Base-by-base conservation (phyloP, 768 basidiomycete species). In the Cyclocybe aegerita region DNA sequence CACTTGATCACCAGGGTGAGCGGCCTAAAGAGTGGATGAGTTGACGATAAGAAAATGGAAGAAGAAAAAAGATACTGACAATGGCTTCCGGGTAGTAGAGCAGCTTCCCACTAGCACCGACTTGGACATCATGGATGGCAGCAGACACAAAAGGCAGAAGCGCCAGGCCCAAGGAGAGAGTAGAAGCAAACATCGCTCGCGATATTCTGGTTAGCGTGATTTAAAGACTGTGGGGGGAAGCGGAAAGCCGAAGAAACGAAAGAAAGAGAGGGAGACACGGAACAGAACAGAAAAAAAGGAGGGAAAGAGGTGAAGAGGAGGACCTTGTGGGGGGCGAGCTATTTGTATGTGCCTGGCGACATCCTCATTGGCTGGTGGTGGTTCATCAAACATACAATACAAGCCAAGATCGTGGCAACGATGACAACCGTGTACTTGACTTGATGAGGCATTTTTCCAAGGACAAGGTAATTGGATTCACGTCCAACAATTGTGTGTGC, bases 1-100 rank as follows among this genome's bases (percentile, higher is more conserved):
- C 42, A 85, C 80, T 63, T 79, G 78, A 63, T 85, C 83, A 45
- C 82, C 82, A 49, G 69, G 60, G 37, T 69, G 58, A 14, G 80
- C 82, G 49, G 62, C 61, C 79, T 80, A 57, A 14, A 58, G 36
- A 39, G 48, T 32, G 7, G 29, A 40, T 31, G 29, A 16, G 43
- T 17, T 52, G 12, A 36, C 10, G 41, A 43, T 17, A 43, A 39
- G 11, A 12, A 10, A 46, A 48, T 39, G 31, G 30, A 50, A 17
- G 39, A 39, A 46, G 7, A 43, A 39, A 32, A 42, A 7, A 29
- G 30, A 31, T 9, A 63, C 77, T 43, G 58, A 82, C 81, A 52
- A 83, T 74, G n/a, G 77, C 75, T 52, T 79, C 75, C 4, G 82
- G 84, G 33, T 63, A 64, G 64, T 73, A 85, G 7, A 58, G 60